Percentiles rank a stretch among this genome's conserved stretches.
phyloP scores from a whole-genome alignment of 139 green algal genomes.

The Coelastrella sp. region DNA sequence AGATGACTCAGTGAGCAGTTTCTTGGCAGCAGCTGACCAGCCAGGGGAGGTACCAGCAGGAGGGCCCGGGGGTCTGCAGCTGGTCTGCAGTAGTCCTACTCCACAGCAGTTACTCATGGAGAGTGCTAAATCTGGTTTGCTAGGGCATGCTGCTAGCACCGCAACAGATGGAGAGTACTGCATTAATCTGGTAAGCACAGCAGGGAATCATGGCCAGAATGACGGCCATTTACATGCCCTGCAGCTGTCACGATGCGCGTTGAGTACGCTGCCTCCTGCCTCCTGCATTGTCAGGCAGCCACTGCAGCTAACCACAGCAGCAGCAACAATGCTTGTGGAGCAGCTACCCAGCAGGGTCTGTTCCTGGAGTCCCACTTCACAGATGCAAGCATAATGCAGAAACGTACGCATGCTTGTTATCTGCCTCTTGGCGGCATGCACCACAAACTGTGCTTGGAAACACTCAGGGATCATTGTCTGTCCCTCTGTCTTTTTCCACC shows the following conservation, averaged over 20 bases:
- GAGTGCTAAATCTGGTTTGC: neutral
- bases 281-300: neutral
- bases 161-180: slow-evolving; percentile 7
- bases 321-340: neutral
- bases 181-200: slow-evolving; percentile 5
- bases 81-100: neutral
- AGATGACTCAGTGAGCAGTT: neutral
- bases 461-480: neutral
- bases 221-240: neutral
- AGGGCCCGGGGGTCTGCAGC: neutral
- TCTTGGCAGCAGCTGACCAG: neutral
- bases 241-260: neutral
- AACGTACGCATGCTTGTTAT: neutral
- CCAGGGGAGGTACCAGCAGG: neutral
- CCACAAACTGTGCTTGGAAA: neutral
- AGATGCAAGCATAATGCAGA: neutral
- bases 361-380: neutral
- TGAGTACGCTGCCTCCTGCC: neutral
- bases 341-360: neutral
- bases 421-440: neutral
- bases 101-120: neutral
- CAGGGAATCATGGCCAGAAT: neutral
- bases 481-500: no score
- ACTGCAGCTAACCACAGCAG: neutral
- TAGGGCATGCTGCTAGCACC: neutral